phyloP scores from a whole-genome alignment of 2,329 filamentous ascomycete genomes.

The Paecilomyces sp. region DNA sequence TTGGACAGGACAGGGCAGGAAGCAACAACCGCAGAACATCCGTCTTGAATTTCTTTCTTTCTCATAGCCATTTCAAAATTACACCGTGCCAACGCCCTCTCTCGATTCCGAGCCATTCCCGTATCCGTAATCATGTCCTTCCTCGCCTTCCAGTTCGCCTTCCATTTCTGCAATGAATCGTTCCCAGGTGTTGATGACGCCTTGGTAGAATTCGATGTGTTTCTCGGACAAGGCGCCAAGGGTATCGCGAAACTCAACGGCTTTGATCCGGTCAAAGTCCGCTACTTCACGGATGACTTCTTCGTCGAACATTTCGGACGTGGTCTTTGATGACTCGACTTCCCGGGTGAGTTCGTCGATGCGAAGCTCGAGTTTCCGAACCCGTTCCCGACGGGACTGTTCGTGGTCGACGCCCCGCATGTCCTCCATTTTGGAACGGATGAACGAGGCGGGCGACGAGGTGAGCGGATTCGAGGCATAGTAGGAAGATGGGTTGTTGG shows the following conservation, averaged over 20 bases:
- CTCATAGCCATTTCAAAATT: background rate
- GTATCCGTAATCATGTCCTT: conserved; percentile 11
- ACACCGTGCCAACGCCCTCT: background rate
- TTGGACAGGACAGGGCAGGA: background rate
- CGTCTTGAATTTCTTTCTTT: background rate
- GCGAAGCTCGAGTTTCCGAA: conserved; percentile 82
- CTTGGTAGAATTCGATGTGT: conserved; percentile 79
- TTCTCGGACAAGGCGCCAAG: conserved; percentile 76
- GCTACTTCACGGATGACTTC: conserved; percentile 88
- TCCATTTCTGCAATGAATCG: conserved; percentile 85
- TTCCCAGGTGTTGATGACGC: conserved; percentile 79
- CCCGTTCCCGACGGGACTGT: conserved; percentile 75
- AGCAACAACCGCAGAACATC: background rate
- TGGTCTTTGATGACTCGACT: conserved; percentile 79
- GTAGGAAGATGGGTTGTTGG: conserved; percentile 54
- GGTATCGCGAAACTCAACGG: conserved; percentile 81
- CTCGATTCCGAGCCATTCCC: conserved; percentile 4
- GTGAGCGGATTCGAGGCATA: conserved; percentile 46
- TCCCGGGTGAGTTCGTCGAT: conserved; percentile 88
- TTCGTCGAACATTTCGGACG: conserved; percentile 88
- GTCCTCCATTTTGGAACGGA: conserved; percentile 92
- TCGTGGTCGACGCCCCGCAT: conserved; percentile 96
- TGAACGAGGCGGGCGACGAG: conserved; percentile 72
- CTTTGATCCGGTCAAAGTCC: conserved; percentile 96
- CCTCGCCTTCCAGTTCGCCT: conserved; percentile 41